A percentile compares a stretch with the other conserved stretches of the same genome.
Evolutionary conservation across 1,284 basidiomycete genomes (phyloP).

Genomic region (Schizopora paradoxa): DNA sequence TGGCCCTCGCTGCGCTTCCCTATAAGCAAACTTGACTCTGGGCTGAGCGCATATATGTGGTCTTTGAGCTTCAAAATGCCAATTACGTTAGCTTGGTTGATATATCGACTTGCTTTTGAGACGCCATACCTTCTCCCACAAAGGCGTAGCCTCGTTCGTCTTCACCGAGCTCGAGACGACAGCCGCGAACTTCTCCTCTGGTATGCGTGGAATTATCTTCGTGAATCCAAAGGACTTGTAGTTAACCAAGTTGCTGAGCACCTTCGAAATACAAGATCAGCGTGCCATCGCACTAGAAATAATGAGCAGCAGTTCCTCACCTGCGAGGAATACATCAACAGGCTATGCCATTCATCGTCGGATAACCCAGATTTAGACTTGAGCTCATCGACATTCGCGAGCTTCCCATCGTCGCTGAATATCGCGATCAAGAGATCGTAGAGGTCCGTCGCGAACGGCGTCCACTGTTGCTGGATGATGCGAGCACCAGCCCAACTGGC

Average conservation of each 20-base stretch:
- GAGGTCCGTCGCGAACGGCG: conserved; percentile 52
- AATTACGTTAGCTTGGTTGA: background rate
- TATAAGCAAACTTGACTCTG: conserved; percentile 64
- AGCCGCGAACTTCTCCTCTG: conserved; percentile 53
- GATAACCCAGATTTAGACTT: conserved; percentile 48
- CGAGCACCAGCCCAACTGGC: conserved; percentile 79
- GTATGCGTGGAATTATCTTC: conserved; percentile 72
- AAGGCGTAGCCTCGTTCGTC: conserved; percentile 42
- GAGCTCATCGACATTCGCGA: conserved; percentile 52
- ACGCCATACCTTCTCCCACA: conserved; percentile 57
- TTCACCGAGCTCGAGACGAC: conserved; percentile 59
- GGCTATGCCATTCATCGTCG: conserved; percentile 57
- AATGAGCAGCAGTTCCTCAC: conserved; percentile 31
- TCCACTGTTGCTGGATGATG: conserved; percentile 81
- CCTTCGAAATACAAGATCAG: conserved; percentile 34
- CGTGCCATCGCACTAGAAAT: conserved; percentile 5
- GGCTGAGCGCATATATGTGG: conserved; percentile 63
- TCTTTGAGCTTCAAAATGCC: conserved; percentile 54
- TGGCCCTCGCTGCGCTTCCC: conserved; percentile 76
- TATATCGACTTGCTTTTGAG: background rate
- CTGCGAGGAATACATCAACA: conserved; percentile 70
- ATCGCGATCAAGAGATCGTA: conserved; percentile 65
- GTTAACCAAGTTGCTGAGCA: conserved; percentile 72
- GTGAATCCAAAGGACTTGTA: conserved; percentile 79
- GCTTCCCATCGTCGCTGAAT: conserved; percentile 55